phyloP scores from a whole-genome alignment of 306 rosid genomes.

The Sphenostylis stenocarpa region DNA sequence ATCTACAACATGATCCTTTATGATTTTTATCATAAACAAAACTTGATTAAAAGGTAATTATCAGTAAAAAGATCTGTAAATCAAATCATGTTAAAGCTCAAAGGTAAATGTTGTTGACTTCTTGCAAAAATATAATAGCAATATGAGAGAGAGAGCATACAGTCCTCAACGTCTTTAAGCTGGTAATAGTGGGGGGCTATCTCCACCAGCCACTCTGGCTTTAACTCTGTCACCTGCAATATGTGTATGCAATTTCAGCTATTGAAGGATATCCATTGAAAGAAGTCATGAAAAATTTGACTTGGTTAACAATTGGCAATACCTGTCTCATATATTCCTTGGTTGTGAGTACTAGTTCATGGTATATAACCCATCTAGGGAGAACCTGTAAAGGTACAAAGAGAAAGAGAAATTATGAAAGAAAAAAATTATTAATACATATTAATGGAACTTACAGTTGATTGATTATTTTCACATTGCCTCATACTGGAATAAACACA shows the following conservation, averaged over 20 bases:
- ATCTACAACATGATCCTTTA: background rate
- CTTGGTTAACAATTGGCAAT: background rate
- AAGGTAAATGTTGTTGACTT: background rate
- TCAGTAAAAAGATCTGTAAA: background rate
- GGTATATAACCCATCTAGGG: slow-evolving; percentile 92
- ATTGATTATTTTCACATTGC: background rate
- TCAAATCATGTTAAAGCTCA: background rate
- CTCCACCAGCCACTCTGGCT: slow-evolving; percentile 94
- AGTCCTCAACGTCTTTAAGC: slow-evolving; percentile 89
- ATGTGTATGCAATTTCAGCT: slow-evolving; percentile 32
- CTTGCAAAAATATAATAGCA: background rate
- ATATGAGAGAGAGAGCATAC: slow-evolving; percentile 50
- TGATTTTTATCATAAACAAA: background rate
- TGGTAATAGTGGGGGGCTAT: slow-evolving; percentile 97
- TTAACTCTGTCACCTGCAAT: slow-evolving; percentile 75
- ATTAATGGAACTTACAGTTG: background rate
- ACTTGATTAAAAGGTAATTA: background rate
- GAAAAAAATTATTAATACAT: background rate
- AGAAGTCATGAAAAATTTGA: slow-evolving; percentile 5
- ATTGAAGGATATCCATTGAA: slow-evolving; percentile 6
- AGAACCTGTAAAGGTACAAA: slow-evolving; percentile 55
- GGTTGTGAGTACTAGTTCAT: slow-evolving; percentile 89
- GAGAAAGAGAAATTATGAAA: background rate
- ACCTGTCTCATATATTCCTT: slow-evolving; percentile 99
- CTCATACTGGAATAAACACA: background rate